Evolutionary conservation across 1,284 basidiomycete species (phyloP).

Genomic region (Pulveroboletus ridleyi): DNA sequence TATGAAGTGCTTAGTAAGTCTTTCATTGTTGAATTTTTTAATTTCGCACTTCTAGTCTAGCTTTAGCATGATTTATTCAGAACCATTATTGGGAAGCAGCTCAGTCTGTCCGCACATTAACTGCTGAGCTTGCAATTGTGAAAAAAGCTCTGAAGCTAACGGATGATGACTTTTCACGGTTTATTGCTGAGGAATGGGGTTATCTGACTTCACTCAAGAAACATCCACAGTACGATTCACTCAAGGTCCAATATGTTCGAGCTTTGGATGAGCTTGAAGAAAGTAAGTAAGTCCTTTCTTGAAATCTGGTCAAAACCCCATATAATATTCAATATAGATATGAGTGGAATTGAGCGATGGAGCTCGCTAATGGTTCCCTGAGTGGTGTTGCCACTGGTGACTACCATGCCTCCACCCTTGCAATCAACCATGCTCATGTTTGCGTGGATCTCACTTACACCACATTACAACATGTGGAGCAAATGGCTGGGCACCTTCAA

Average conservation of each 20-base stretch:
- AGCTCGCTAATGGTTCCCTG: background rate
- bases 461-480: background rate
- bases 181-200: background rate
- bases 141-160: background rate
- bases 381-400: background rate
- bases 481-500: background rate
- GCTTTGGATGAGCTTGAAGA: background rate
- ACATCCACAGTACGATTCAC: background rate
- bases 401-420: no score
- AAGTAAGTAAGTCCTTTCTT: background rate
- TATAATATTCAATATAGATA: no score
- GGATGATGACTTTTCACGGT: background rate
- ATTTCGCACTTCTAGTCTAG: no score
- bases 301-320: no score
- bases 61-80: background rate
- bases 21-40: background rate
- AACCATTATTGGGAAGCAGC: background rate
- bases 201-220: background rate
- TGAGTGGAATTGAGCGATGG: no score
- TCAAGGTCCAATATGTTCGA: background rate
- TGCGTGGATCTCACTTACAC: background rate
- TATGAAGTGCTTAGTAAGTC: slow-evolving; percentile 6
- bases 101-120: background rate
- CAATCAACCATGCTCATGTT: background rate
- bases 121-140: no score